A percentile compares a stretch with the other conserved stretches of the same genome.
These are phyloP conservation scores for Effrenium voratum DNA, from an alignment of 73 alveolate genomes.

Conservation along the genomic window DNA sequence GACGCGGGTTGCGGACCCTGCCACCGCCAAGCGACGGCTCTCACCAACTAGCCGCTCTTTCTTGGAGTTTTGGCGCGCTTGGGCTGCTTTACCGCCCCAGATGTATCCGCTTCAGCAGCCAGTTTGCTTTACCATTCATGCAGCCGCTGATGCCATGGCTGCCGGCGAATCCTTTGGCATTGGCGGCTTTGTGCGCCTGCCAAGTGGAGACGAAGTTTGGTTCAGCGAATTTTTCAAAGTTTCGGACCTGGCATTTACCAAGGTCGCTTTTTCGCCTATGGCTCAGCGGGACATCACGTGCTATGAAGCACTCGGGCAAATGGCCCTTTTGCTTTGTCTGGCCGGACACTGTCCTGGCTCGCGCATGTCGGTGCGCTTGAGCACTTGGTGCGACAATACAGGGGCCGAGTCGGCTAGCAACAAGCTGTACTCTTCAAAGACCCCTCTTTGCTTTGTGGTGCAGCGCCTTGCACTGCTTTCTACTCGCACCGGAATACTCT, in stretches of 20 bases:
- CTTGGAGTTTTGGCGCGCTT: not conserved
- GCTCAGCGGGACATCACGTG: not conserved
- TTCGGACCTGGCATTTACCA: not conserved
- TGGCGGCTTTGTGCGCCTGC: not conserved
- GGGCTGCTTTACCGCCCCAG: not conserved
- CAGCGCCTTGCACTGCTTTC: no score
- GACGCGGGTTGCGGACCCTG: not conserved
- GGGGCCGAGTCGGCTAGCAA: not conserved
- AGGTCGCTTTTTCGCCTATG: not conserved
- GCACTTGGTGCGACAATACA: not conserved
- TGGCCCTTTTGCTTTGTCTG: not conserved
- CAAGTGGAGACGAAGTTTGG: not conserved
- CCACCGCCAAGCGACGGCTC: not conserved
- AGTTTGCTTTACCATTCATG: not conserved
- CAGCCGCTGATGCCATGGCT: not conserved
- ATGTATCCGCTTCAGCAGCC: not conserved
- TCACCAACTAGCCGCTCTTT: not conserved
- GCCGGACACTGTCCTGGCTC: not conserved
- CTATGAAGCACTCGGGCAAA: not conserved
- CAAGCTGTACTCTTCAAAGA: not conserved
- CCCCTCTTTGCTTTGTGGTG: no score
- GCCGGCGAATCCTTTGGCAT: not conserved
- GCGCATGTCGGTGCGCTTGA: not conserved
- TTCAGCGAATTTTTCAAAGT: not conserved
- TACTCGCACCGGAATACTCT: no score